phyloP scores from a whole-genome alignment of 2,329 filamentous ascomycete species.

The Ascochyta clinopodiicola region DNA sequence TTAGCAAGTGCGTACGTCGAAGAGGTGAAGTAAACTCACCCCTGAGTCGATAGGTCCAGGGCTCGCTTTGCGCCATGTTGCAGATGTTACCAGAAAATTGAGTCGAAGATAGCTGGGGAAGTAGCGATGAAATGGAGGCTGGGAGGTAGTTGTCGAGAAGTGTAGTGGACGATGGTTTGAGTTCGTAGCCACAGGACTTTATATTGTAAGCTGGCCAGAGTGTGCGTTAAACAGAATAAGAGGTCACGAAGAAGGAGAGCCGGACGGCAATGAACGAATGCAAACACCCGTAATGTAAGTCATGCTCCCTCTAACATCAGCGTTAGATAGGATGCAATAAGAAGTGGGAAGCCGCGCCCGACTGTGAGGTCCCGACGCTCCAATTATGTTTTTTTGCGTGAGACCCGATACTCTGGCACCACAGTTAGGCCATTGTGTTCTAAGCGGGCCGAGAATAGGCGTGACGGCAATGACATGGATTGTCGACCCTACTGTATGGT shows the following conservation, averaged over 20 bases:
- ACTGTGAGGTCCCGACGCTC: slow-evolving; percentile 21
- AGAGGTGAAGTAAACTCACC: slow-evolving; percentile 26
- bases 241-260: slow-evolving; percentile 13
- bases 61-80: slow-evolving; percentile 28
- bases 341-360: slow-evolving; percentile 26
- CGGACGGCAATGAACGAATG: slow-evolving; percentile 19
- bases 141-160: neutral
- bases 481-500: slow-evolving; percentile 3
- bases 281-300: slow-evolving; percentile 27
- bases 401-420: slow-evolving; percentile 20
- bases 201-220: slow-evolving; percentile 1
- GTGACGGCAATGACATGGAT: slow-evolving; percentile 14
- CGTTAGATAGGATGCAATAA: slow-evolving; percentile 21
- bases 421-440: slow-evolving; percentile 15
- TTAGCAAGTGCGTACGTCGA: neutral
- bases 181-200: slow-evolving; percentile 1
- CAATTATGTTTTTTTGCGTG: slow-evolving; percentile 27
- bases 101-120: neutral
- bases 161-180: neutral
- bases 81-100: neutral
- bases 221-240: slow-evolving; percentile 11
- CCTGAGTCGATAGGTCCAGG: slow-evolving; percentile 39
- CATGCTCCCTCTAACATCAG: slow-evolving; percentile 25
- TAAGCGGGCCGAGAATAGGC: slow-evolving; percentile 19
- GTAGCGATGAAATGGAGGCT: neutral